These are phyloP conservation scores for Arthromyces matolae DNA, from an alignment of 768 basidiomycete genomes.

Conservation along the genomic window DNA sequence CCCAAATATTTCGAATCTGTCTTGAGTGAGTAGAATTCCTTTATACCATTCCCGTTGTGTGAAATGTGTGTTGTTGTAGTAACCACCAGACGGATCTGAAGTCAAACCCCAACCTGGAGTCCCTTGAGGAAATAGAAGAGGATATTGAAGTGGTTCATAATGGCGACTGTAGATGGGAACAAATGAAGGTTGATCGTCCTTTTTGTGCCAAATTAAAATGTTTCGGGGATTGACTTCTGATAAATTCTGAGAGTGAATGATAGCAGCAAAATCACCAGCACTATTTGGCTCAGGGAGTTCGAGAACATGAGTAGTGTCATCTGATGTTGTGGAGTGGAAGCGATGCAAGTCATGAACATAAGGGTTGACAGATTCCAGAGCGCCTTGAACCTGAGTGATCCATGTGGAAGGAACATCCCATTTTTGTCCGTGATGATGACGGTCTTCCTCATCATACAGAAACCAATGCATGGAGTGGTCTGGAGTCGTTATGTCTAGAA, in stretches of 20 bases:
- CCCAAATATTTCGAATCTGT: background rate
- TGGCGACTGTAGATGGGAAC: constrained; percentile 1
- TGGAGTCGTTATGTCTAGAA: background rate
- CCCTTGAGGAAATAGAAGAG: constrained; percentile 1
- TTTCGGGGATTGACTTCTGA: no score
- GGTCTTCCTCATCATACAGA: background rate
- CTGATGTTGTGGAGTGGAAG: no score
- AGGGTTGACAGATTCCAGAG: no score
- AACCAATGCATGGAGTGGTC: background rate
- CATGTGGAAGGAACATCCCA: background rate
- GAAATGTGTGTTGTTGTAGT: background rate
- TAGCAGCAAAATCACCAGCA: no score
- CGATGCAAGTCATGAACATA: no score
- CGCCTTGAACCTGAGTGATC: no score
- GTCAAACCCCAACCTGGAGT: constrained; percentile 2
- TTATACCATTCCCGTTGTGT: background rate
- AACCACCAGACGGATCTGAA: background rate
- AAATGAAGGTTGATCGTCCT: constrained; percentile 1
- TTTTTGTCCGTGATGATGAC: background rate
- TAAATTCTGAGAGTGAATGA: no score
- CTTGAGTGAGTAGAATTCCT: background rate
- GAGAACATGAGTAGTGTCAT: no score
- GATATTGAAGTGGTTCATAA: constrained; percentile 7
- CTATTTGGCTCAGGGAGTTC: no score
- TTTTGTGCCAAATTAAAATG: no score